Evolutionary conservation across 2,329 filamentous ascomycete genomes (phyloP).

Genomic region (Talaromyces sp.): DNA sequence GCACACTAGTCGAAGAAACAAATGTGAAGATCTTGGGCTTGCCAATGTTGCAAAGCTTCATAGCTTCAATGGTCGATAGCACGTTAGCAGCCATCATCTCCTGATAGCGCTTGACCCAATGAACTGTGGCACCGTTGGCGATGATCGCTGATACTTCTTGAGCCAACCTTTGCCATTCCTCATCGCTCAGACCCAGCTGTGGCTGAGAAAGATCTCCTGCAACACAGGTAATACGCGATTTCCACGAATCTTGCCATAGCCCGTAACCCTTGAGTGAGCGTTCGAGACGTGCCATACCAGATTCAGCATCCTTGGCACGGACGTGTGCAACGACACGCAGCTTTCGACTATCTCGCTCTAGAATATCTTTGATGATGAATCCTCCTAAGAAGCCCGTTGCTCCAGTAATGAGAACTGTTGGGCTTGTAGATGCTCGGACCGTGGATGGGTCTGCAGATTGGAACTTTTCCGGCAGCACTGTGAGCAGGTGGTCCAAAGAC

Average conservation of each 20-base stretch:
- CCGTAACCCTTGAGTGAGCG: slow-evolving; percentile 68
- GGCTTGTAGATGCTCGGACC: slow-evolving; percentile 19
- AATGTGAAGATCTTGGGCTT: slow-evolving; percentile 77
- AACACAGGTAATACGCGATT: slow-evolving; percentile 59
- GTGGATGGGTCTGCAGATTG: slow-evolving; percentile 13
- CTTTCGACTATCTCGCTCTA: slow-evolving; percentile 53
- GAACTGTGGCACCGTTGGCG: slow-evolving; percentile 73
- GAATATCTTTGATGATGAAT: slow-evolving; percentile 70
- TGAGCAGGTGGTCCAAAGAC: slow-evolving; percentile 13
- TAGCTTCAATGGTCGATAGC: slow-evolving; percentile 67
- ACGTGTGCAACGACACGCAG: slow-evolving; percentile 70
- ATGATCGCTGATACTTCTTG: slow-evolving; percentile 66
- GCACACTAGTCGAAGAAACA: slow-evolving; percentile 72
- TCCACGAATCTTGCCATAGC: slow-evolving; percentile 66
- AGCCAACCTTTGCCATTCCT: slow-evolving; percentile 60
- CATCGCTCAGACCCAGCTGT: slow-evolving; percentile 64
- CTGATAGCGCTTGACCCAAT: slow-evolving; percentile 77
- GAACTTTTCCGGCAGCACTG: slow-evolving; percentile 8
- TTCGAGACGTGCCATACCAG: slow-evolving; percentile 60
- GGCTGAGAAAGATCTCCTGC: slow-evolving; percentile 69
- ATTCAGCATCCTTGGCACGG: slow-evolving; percentile 54
- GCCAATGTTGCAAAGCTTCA: slow-evolving; percentile 69
- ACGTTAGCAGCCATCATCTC: slow-evolving; percentile 71
- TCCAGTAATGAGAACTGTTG: slow-evolving; percentile 76
- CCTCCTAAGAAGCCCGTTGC: slow-evolving; percentile 86